Conservation (phyloP, 164 flowering plant species). For the Vitis amurensis region DNA sequence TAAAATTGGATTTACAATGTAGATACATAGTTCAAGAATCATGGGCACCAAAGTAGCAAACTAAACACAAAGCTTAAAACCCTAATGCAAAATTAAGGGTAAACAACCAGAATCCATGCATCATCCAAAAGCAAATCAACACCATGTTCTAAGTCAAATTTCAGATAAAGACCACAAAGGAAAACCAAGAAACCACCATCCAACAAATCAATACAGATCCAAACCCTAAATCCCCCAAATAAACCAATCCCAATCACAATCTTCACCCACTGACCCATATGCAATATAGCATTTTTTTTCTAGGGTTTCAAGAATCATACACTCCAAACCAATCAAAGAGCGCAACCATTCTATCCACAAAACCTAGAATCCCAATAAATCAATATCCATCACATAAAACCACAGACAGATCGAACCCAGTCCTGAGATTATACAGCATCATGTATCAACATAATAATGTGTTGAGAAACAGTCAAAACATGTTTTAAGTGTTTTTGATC, state of each 20-base stretch:
- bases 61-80: no score
- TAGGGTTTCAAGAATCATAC: slow-evolving; percentile 18
- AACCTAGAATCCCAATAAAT: neutral
- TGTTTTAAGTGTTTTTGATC: slow-evolving; percentile 1
- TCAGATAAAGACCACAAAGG: neutral
- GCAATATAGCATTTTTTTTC: slow-evolving; percentile 1
- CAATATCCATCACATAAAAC: neutral
- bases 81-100: no score
- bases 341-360: neutral
- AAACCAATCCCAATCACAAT: slow-evolving; percentile 1
- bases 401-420: slow-evolving; percentile 7
- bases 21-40: no score
- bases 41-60: no score
- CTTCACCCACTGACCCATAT: slow-evolving; percentile 1
- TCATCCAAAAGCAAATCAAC: neutral
- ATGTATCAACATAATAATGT: neutral
- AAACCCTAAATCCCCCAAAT: neutral
- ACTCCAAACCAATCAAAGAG: neutral
- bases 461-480: slow-evolving; percentile 1
- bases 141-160: neutral
- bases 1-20: no score
- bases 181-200: neutral
- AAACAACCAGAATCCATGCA: neutral
- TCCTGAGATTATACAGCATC: neutral
- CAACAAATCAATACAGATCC: slow-evolving; percentile 1